Percentiles rank a stretch among this genome's conserved stretches.
Conservation (phyloP, 768 basidiomycete genomes). For the Grammothele lineata region DNA sequence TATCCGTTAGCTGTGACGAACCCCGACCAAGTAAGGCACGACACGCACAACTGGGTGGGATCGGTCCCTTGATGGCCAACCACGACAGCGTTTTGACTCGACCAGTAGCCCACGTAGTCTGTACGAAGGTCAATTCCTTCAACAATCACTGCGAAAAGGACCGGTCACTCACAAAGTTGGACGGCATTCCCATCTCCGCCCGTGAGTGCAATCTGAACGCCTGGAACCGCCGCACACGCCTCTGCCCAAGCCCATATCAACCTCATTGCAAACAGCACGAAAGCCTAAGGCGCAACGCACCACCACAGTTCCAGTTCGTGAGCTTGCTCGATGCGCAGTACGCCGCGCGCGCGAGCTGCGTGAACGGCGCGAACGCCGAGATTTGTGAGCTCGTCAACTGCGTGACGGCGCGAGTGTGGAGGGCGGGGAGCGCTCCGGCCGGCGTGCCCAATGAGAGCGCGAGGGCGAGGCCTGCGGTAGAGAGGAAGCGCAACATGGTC, state of each 20-base stretch:
- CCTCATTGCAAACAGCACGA: too few species aligned
- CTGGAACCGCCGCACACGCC: slow-evolving; percentile 38
- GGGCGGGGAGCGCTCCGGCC: neutral
- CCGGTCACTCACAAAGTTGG: slow-evolving; percentile 47
- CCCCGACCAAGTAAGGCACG: neutral
- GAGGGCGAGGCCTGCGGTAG: neutral
- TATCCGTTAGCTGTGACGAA: neutral
- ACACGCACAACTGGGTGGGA: slow-evolving; percentile 44
- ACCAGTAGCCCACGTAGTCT: slow-evolving; percentile 60
- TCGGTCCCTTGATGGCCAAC: slow-evolving; percentile 63
- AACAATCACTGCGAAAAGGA: too few species aligned
- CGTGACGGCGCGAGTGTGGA: slow-evolving; percentile 15
- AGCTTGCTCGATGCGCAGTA: slow-evolving; percentile 42
- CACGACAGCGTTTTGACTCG: slow-evolving; percentile 45
- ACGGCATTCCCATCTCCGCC: slow-evolving; percentile 47
- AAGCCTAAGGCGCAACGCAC: too few species aligned
- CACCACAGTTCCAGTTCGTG: slow-evolving; percentile 41
- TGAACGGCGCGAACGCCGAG: slow-evolving; percentile 39
- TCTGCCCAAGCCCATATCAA: slow-evolving; percentile 13
- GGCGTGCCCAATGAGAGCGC: neutral
- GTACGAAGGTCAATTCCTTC: too few species aligned
- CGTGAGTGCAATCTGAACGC: slow-evolving; percentile 35
- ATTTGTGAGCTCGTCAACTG: slow-evolving; percentile 32
- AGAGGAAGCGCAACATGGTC: neutral
- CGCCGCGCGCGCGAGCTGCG: slow-evolving; percentile 51